These are phyloP conservation scores for Pestalotiopsis sp. DNA, from an alignment of 2,329 filamentous ascomycete genomes.

Conservation along the genomic window DNA sequence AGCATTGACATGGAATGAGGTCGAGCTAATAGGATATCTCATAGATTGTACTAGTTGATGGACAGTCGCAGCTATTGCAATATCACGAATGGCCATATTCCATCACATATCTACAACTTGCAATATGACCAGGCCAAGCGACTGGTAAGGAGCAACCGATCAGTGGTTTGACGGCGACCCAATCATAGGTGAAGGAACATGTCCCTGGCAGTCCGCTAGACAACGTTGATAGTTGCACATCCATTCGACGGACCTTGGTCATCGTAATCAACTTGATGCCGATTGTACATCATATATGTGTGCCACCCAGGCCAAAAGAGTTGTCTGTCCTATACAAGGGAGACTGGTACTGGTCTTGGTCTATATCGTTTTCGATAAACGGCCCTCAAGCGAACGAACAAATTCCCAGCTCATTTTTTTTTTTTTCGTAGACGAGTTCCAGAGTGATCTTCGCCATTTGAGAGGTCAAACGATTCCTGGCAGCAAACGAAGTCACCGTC, in stretches of 20 bases:
- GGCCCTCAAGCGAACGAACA: too few relatives aligned
- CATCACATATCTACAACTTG: neutral
- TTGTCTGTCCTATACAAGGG: neutral
- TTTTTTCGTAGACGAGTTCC: too few relatives aligned
- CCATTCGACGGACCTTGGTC: neutral
- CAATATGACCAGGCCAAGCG: neutral
- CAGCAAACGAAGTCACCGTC: too few relatives aligned
- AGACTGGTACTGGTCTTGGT: too few relatives aligned
- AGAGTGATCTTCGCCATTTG: too few relatives aligned
- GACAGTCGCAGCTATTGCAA: neutral
- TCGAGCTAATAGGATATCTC: neutral
- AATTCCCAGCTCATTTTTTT: too few relatives aligned
- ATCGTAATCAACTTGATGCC: neutral
- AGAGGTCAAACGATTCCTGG: too few relatives aligned
- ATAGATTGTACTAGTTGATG: neutral
- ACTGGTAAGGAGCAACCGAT: too few relatives aligned
- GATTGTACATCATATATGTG: neutral
- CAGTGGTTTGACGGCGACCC: too few relatives aligned
- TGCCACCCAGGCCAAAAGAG: neutral
- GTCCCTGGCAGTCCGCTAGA: neutral
- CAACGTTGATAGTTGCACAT: neutral
- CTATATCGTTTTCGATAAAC: too few relatives aligned
- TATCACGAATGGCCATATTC: slow-evolving; percentile 1
- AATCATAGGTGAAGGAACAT: too few relatives aligned
- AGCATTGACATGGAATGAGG: neutral